Base-by-base conservation (phyloP, 1,284 basidiomycete species). In the Ganoderma resinaceum region DNA sequence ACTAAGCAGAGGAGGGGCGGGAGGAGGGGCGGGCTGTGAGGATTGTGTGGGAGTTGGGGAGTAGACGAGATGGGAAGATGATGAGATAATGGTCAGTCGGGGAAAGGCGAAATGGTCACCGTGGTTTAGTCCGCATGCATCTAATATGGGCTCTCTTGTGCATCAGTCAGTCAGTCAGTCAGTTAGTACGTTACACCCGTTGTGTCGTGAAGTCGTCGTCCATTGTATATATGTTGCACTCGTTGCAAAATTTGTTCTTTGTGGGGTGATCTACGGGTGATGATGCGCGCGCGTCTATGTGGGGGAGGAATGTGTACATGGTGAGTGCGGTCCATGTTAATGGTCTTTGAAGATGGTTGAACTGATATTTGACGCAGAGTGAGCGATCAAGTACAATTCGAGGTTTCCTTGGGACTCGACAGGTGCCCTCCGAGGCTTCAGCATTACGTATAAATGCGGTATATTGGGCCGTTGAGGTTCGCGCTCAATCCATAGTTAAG, bases 1-100 rank as follows among this genome's bases (percentile, higher is more conserved):
- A 12, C 23, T 2, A 60, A 40, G 37, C 7, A n/a, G 11, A 11
- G 58, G 4, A 40, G 58, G 23, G 38, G 37, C 14, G n/a, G 37
- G 5, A n/a, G 58, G 58, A 42, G 58, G 58, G 42, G 42, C 37
- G 58, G 58, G 23, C 58, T n/a, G n/a, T 60, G 37, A 60, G 2
- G 16, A 7, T 11, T n/a, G 26, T 20, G 23, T 6, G 46, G 49
- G 9, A n/a, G n/a, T 1, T 12, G 26, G 14, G 14, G 49, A 31
- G 29, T n/a, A n/a, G n/a, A n/a, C n/a, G n/a, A n/a, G n/a, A n/a
- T n/a, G n/a, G n/a, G n/a, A n/a, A n/a, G n/a, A n/a, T n/a, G n/a
- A n/a, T n/a, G n/a, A n/a, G n/a, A n/a, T n/a, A n/a, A 31, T 31
- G 16, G 12, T 14, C 29, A 8, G 26, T 31, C 29, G 5, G 3